Conservation (phyloP, 1,139 yeast genomes). For the Candida pseudoviswanathii region DNA sequence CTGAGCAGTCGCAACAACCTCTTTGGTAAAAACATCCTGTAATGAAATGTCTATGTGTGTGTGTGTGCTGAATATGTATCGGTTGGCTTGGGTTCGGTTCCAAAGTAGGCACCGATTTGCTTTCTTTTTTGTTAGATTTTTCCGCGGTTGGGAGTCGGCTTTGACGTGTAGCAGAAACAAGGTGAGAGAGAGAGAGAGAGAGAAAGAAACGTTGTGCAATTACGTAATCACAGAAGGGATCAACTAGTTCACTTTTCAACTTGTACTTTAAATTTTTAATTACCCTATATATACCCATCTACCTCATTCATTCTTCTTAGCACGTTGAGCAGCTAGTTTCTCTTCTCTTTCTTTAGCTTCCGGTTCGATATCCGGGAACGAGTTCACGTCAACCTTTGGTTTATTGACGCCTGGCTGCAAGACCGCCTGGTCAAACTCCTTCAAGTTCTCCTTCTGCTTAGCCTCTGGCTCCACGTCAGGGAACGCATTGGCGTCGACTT, state of each 20-base stretch:
- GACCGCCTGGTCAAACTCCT: slow-evolving; percentile 12
- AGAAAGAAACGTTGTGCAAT: too few species aligned
- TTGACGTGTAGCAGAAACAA: too few species aligned
- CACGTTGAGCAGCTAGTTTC: slow-evolving; percentile 16
- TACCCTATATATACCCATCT: not conserved
- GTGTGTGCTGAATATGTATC: not conserved
- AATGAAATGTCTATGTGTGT: not conserved
- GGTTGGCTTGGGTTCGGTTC: too few species aligned
- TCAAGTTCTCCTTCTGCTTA: slow-evolving; percentile 24
- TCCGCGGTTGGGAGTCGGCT: too few species aligned
- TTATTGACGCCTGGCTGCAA: slow-evolving; percentile 31
- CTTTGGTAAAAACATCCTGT: slow-evolving; percentile 9
- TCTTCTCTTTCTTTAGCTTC: slow-evolving; percentile 32
- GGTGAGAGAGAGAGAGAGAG: too few species aligned
- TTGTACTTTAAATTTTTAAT: not conserved
- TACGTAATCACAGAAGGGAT: not conserved
- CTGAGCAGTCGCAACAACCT: slow-evolving; percentile 9
- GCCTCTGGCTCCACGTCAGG: slow-evolving; percentile 32
- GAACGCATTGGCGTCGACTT: slow-evolving; percentile 18
- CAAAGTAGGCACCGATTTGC: too few species aligned
- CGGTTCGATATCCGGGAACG: slow-evolving; percentile 30
- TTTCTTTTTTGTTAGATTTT: not conserved
- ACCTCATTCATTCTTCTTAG: slow-evolving; percentile 4
- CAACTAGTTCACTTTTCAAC: not conserved
- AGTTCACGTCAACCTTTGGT: slow-evolving; percentile 23